A percentile compares a stretch with the other conserved stretches of the same genome.
These are phyloP conservation scores for Leptographium lundbergii DNA, from an alignment of 2,329 filamentous ascomycete genomes.

Conservation along the genomic window DNA sequence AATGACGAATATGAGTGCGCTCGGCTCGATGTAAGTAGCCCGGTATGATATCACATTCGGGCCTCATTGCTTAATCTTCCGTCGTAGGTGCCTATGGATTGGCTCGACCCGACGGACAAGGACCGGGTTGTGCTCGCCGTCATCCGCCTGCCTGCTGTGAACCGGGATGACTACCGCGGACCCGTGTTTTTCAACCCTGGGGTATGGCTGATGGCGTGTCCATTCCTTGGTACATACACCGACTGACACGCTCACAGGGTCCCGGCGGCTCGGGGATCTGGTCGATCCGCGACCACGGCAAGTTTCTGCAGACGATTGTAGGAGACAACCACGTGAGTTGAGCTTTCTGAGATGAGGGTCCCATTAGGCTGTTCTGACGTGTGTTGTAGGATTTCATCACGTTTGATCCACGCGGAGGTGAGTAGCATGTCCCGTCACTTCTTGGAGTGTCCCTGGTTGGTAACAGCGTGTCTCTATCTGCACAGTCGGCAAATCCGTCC, in stretches of 20 bases:
- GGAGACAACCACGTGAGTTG: slow-evolving; percentile 31
- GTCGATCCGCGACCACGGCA: slow-evolving; percentile 21
- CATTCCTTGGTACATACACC: too few relatives aligned
- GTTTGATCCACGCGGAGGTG: slow-evolving; percentile 36
- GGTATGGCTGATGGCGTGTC: slow-evolving; percentile 6
- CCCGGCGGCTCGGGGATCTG: slow-evolving; percentile 35
- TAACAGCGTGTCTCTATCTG: neutral
- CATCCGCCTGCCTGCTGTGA: slow-evolving; percentile 23
- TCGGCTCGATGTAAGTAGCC: slow-evolving; percentile 17
- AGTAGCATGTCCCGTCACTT: slow-evolving; percentile 3
- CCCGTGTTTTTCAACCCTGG: slow-evolving; percentile 28
- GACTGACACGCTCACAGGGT: slow-evolving; percentile 18
- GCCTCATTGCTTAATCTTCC: neutral
- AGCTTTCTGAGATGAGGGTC: neutral
- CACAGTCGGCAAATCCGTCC: slow-evolving; percentile 33
- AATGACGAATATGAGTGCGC: slow-evolving; percentile 22
- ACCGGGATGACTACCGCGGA: slow-evolving; percentile 16
- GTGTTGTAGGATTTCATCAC: slow-evolving; percentile 30
- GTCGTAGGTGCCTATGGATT: slow-evolving; percentile 25
- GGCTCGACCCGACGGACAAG: slow-evolving; percentile 22
- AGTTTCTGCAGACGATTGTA: slow-evolving; percentile 28
- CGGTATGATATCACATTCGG: neutral
- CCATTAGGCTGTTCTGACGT: neutral
- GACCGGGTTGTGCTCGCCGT: slow-evolving; percentile 23
- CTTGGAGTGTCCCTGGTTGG: neutral